Evolutionary conservation across 805 yeast species (phyloP).

Genomic region (Kuraishia hungarica): DNA sequence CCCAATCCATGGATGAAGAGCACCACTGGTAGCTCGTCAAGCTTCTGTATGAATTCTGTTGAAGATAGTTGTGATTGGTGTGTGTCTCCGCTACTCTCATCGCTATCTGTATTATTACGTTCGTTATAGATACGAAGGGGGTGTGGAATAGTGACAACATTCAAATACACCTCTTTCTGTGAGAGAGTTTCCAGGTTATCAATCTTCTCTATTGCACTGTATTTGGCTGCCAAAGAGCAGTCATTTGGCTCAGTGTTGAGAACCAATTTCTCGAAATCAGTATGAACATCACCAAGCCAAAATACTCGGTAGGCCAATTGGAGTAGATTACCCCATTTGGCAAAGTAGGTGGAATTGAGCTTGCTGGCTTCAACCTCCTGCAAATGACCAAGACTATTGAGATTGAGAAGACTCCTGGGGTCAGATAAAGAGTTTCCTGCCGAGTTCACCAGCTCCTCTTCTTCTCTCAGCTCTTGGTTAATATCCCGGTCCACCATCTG

Average conservation of each 20-base stretch:
- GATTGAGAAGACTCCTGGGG: neutral
- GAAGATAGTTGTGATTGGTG: neutral
- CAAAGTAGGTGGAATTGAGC: neutral
- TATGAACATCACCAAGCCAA: constrained; percentile 10
- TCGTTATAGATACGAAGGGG: constrained; percentile 32
- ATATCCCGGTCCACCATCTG: constrained; percentile 2
- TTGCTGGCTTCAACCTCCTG: constrained; percentile 2
- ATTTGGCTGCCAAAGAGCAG: constrained; percentile 44
- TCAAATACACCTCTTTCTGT: constrained; percentile 26
- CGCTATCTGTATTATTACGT: constrained; percentile 12
- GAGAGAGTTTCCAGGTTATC: constrained; percentile 6
- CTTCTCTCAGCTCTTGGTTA: constrained; percentile 1
- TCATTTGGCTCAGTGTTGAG: constrained; percentile 40
- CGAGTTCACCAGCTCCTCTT: constrained; percentile 4
- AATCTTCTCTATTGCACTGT: constrained; percentile 23
- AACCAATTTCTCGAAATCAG: constrained; percentile 33
- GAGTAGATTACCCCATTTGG: neutral
- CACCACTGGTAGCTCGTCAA: constrained; percentile 43
- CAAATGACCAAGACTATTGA: constrained; percentile 1
- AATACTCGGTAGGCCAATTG: neutral
- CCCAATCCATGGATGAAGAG: constrained; percentile 84
- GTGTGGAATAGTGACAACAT: constrained; percentile 39
- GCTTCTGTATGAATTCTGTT: neutral
- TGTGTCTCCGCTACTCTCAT: neutral
- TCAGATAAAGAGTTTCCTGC: neutral